Conservation (phyloP, 2,329 filamentous ascomycete genomes). For the Talaromyces rugulosus region DNA sequence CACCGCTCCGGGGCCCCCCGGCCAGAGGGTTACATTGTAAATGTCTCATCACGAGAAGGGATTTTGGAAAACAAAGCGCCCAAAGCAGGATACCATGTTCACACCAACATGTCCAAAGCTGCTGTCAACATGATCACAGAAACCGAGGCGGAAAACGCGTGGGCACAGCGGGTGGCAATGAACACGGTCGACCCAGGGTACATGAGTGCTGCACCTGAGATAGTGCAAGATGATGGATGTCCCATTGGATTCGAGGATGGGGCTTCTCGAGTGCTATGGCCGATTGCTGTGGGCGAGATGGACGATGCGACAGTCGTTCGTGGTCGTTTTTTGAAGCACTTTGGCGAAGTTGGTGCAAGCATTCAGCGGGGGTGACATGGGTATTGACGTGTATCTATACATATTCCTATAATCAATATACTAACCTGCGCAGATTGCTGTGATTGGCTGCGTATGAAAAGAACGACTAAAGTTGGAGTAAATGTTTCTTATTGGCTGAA, state of each 20-base stretch:
- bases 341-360: constrained; percentile 14
- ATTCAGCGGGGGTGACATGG: neutral
- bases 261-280: constrained; percentile 34
- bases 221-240: constrained; percentile 22
- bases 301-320: constrained; percentile 13
- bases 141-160: constrained; percentile 29
- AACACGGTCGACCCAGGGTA: constrained; percentile 38
- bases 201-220: constrained; percentile 35
- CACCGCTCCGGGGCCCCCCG: constrained; percentile 6
- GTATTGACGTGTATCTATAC: too few species aligned
- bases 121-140: constrained; percentile 41
- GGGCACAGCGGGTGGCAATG: constrained; percentile 31
- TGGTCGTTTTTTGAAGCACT: constrained; percentile 23
- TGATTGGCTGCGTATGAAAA: neutral
- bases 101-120: constrained; percentile 41
- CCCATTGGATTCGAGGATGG: constrained; percentile 38
- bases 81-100: constrained; percentile 33
- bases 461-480: neutral
- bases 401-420: neutral
- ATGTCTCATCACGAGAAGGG: constrained; percentile 32
- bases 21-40: neutral
- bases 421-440: neutral
- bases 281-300: constrained; percentile 24
- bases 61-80: constrained; percentile 24
- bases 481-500: neutral